Evolutionary conservation across 2,329 filamentous ascomycete genomes (phyloP).

Genomic region (Herpotrichia juniperi): DNA sequence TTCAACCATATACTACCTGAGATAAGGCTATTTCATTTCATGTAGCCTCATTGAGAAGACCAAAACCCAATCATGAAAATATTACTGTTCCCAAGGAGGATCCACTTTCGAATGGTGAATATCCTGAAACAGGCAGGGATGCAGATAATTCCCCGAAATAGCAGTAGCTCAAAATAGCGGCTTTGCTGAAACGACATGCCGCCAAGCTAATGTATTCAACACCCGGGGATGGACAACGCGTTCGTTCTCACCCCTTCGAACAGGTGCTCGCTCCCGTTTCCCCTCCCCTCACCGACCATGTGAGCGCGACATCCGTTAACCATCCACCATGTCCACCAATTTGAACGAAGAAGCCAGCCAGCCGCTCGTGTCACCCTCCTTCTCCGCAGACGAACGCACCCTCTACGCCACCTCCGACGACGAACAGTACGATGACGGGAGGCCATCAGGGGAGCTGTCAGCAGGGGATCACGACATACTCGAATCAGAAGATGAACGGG

Average conservation of each 20-base stretch:
- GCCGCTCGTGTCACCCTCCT: slow-evolving; percentile 24
- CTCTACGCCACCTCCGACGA: slow-evolving; percentile 36
- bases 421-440: slow-evolving; percentile 35
- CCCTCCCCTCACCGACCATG: slow-evolving; percentile 20
- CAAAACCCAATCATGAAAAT: too few relatives aligned
- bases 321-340: slow-evolving; percentile 26
- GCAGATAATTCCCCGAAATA: too few relatives aligned
- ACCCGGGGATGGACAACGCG: not conserved
- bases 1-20: too few relatives aligned
- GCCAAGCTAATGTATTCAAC: slow-evolving; percentile 11
- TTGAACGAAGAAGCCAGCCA: slow-evolving; percentile 20
- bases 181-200: slow-evolving; percentile 15
- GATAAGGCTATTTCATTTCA: too few relatives aligned
- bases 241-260: not conserved
- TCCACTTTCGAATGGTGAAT: too few relatives aligned
- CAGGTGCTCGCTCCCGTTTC: not conserved
- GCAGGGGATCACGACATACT: slow-evolving; percentile 48
- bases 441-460: slow-evolving; percentile 42
- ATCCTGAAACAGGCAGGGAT: too few relatives aligned
- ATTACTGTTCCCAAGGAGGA: too few relatives aligned
- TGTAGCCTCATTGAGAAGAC: too few relatives aligned
- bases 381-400: slow-evolving; percentile 36
- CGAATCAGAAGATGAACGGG: slow-evolving; percentile 55
- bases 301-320: slow-evolving; percentile 7
- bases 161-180: not conserved